Evolutionary conservation across 306 rosid genomes (phyloP), one percentile per base, ranked within the genome.

Genomic region (Acmispon strigosus): DNA sequence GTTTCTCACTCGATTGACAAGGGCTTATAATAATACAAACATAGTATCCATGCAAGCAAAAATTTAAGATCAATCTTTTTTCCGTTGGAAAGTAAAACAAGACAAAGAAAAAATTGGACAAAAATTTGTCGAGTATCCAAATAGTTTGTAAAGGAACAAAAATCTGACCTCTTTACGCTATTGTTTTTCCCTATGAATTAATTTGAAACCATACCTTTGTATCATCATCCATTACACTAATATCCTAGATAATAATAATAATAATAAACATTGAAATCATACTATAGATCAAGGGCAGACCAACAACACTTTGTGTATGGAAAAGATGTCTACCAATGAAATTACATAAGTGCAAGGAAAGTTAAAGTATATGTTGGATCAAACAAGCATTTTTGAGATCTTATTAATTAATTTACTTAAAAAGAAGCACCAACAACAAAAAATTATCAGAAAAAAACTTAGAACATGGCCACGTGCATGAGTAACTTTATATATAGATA

Each of bases 401-500:
- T 36, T 50, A 45, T 65, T 65, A 27, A 55, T 62, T 63, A 52
- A 74, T 57, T 47, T 10, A 66, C 68, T 66, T 47, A 36, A 57
- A 68, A 76, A 76, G 74, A 76, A 53, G 52, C 60, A 37, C 80
- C 67, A 24, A 55, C 54, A 62, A 57, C n/a, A 52, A 29, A 42
- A 57, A 6, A 7, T 32, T 5, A 32, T 32, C 7, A 32, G 37
- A 17, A 14, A 12, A 16, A 63, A 62, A 42, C 34, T 34, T 14
- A 56, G 45, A 64, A 77, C 81, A 85, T 66, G 27, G 56, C 9
- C 87, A 83, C 78, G 86, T 86, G 90, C 81, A 78, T 41, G 75
- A 78, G 59, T 12, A 80, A 68, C 50, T 68, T 75, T 77, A 75
- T 36, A 54, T 22, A 37, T 52, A 61, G 61, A 73, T 18, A 59